Evolutionary conservation across 2,329 filamentous ascomycete species (phyloP).

Genomic region (Myriosclerotinia curreyana): DNA sequence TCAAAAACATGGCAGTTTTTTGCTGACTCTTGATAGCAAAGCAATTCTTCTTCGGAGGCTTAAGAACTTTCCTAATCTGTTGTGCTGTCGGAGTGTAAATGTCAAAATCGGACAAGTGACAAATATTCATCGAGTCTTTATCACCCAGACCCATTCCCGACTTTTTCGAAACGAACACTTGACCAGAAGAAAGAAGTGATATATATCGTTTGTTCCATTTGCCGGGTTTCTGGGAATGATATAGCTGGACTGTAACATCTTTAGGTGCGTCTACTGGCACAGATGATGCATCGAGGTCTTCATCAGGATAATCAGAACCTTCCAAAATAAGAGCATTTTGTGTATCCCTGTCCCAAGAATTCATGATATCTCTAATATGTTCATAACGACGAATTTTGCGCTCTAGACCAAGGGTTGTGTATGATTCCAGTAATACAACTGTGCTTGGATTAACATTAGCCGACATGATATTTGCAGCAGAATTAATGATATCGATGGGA

Average conservation of each 20-base stretch:
- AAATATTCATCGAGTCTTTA: conserved; percentile 69
- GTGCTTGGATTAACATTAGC: conserved; percentile 61
- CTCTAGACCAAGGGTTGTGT: conserved; percentile 71
- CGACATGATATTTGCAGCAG: conserved; percentile 60
- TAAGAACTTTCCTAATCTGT: conserved; percentile 67
- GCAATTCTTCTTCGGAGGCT: conserved; percentile 79
- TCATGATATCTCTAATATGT: conserved; percentile 80
- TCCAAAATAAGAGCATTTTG: conserved; percentile 72
- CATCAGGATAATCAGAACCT: conserved; percentile 52
- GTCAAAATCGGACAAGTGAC: conserved; percentile 88
- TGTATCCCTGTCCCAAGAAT: conserved; percentile 83
- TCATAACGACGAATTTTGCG: conserved; percentile 83
- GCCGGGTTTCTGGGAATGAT: conserved; percentile 76
- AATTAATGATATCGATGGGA: conserved; percentile 66
- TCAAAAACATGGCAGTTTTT: conserved; percentile 78
- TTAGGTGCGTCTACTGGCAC: conserved; percentile 63
- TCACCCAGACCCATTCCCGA: conserved; percentile 54
- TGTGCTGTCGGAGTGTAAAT: conserved; percentile 75
- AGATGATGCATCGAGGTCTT: conserved; percentile 61
- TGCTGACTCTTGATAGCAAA: conserved; percentile 91
- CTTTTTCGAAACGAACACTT: conserved; percentile 70
- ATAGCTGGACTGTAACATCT: conserved; percentile 67
- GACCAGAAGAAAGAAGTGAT: conserved; percentile 69
- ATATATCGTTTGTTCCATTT: conserved; percentile 88
- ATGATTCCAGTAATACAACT: conserved; percentile 75